Evolutionary conservation across 148 eudicot species (phyloP).

Genomic region (Vaccinium vitisidaea): DNA sequence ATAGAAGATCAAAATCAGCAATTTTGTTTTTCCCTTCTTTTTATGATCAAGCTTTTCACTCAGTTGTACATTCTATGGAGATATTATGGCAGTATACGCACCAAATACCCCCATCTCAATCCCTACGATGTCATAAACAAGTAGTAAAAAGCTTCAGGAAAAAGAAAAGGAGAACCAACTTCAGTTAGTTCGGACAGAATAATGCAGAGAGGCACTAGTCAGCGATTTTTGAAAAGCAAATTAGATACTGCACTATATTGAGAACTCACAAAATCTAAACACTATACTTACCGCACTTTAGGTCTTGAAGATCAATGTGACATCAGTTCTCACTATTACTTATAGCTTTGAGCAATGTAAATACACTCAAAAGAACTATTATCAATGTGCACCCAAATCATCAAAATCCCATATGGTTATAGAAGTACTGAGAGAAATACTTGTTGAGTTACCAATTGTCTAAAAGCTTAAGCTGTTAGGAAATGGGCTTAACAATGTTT

Average conservation of each 20-base stretch:
- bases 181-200: neutral
- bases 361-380: neutral
- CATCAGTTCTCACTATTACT: neutral
- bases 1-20: neutral
- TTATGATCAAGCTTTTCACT: neutral
- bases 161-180: neutral
- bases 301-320: neutral
- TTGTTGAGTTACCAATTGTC: neutral
- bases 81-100: neutral
- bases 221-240: neutral
- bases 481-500: no score
- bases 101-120: neutral
- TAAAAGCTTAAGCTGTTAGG: no score
- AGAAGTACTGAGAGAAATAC: neutral
- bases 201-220: neutral
- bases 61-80: neutral
- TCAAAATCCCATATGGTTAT: neutral
- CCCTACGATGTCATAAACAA: neutral
- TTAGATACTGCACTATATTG: neutral
- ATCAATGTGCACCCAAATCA: conserved; percentile 15
- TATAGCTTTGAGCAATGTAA: neutral
- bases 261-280: neutral
- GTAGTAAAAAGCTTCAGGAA: neutral
- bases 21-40: neutral
- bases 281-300: neutral